Conservation (phyloP, 116 monocot species). For the Posidonia oceanica region DNA sequence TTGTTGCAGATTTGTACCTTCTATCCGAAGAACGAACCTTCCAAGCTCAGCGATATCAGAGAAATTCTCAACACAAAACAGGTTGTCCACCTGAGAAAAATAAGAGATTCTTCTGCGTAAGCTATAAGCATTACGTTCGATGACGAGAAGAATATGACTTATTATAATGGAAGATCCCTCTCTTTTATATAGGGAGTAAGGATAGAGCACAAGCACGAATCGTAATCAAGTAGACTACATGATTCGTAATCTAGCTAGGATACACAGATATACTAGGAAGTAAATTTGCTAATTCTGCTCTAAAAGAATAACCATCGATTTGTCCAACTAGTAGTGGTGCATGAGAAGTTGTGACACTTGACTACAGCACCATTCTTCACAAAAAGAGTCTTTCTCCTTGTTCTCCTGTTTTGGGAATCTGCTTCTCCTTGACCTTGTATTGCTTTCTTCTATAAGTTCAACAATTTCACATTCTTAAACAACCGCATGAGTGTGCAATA, state of each 20-base stretch:
- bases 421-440: slow-evolving; percentile 58
- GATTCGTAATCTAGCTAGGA: too few species aligned
- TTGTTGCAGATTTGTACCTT: slow-evolving; percentile 33
- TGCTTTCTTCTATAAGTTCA: slow-evolving; percentile 83
- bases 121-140: too few species aligned
- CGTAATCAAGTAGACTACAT: too few species aligned
- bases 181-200: too few species aligned
- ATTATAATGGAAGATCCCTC: too few species aligned
- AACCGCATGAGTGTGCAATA: slow-evolving; percentile 76
- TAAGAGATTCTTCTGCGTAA: neutral
- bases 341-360: slow-evolving; percentile 57
- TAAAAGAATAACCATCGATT: too few species aligned
- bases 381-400: slow-evolving; percentile 78
- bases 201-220: too few species aligned
- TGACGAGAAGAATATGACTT: too few species aligned
- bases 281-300: too few species aligned
- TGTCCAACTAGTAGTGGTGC: too few species aligned
- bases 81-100: slow-evolving; percentile 56
- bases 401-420: slow-evolving; percentile 53
- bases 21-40: slow-evolving; percentile 85
- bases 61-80: slow-evolving; percentile 88
- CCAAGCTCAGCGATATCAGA: slow-evolving; percentile 77
- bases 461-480: slow-evolving; percentile 96
- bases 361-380: slow-evolving; percentile 90
- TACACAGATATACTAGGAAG: neutral